These are phyloP conservation scores for Azolla pinnata DNA, from an alignment of 75 land plant genomes.

Conservation along the genomic window DNA sequence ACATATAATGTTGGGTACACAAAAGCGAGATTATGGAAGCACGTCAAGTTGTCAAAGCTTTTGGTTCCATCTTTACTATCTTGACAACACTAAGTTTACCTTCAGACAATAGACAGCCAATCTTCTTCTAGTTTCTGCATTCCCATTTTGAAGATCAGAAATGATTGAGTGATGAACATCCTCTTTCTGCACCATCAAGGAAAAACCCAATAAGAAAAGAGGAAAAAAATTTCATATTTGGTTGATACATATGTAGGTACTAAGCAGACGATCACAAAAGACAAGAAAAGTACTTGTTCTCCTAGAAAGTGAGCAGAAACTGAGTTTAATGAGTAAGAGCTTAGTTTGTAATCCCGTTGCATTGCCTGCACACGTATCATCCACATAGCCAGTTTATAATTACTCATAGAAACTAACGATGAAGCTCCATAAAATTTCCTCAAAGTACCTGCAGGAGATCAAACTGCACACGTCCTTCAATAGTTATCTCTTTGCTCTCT, in stretches of 20 bases:
- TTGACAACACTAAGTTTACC: no score
- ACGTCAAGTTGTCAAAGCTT: no score
- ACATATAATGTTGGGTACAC: no score
- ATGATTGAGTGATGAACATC: conserved; percentile 99
- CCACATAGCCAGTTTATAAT: no score
- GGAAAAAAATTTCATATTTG: background rate
- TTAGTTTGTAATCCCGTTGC: conserved; percentile 97
- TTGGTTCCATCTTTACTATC: no score
- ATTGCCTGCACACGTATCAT: conserved; percentile 47
- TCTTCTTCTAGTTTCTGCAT: conserved; percentile 88
- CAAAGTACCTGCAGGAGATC: conserved; percentile 77
- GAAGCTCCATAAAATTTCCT: background rate
- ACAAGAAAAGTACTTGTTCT: conserved; percentile 58
- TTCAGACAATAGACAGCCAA: conserved; percentile 97
- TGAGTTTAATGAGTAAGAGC: conserved; percentile 94
- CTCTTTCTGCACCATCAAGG: conserved; percentile 66
- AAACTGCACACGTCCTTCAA: conserved; percentile 97
- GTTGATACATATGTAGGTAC: background rate
- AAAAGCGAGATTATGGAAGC: no score
- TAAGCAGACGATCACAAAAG: background rate
- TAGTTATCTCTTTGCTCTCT: conserved; percentile 86
- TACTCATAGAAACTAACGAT: no score
- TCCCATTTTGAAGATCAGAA: conserved; percentile 95
- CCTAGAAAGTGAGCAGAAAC: conserved; percentile 97
- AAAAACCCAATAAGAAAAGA: conserved; percentile 4